phyloP scores from a whole-genome alignment of 768 basidiomycete genomes.

The Pseudohyphozyma bogoriensis region DNA sequence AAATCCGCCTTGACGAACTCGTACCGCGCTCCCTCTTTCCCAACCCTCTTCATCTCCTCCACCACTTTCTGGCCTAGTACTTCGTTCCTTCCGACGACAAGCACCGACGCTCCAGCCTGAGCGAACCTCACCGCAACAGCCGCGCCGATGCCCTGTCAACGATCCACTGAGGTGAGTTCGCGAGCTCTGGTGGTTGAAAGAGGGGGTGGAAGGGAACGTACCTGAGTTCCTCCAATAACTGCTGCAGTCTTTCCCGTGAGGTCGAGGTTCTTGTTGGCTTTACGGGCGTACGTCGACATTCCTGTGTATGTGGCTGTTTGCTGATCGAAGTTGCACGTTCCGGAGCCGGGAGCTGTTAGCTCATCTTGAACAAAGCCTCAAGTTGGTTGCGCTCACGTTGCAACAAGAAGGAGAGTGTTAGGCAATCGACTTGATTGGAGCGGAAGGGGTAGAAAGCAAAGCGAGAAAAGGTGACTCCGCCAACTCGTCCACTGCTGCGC shows the following conservation, averaged over 20 bases:
- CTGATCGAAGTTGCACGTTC: too few species aligned
- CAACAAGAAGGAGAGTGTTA: too few species aligned
- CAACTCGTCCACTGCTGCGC: too few species aligned
- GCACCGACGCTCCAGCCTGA: conserved; percentile 27
- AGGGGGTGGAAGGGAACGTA: too few species aligned
- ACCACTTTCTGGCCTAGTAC: conserved; percentile 12
- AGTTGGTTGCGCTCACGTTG: too few species aligned
- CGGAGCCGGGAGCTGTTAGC: too few species aligned
- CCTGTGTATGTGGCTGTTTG: too few species aligned
- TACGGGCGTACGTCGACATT: not conserved
- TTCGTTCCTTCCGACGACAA: conserved; percentile 28
- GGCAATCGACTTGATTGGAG: too few species aligned
- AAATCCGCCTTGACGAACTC: conserved; percentile 32
- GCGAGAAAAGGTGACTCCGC: too few species aligned
- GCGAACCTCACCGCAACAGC: conserved; percentile 26
- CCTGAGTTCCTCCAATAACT: conserved; percentile 14
- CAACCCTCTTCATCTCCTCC: conserved; percentile 5
- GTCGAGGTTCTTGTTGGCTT: conserved; percentile 18
- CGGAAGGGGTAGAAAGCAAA: too few species aligned
- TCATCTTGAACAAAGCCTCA: too few species aligned
- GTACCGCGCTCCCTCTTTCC: conserved; percentile 12
- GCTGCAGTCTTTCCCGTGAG: conserved; percentile 21
- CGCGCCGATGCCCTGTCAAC: conserved; percentile 25
- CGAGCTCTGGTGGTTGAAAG: not conserved
- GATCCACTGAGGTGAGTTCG: not conserved